Evolutionary conservation across 805 yeast species (phyloP), one percentile per base, ranked within the genome.

Genomic region (Saturnispora zaruensis): DNA sequence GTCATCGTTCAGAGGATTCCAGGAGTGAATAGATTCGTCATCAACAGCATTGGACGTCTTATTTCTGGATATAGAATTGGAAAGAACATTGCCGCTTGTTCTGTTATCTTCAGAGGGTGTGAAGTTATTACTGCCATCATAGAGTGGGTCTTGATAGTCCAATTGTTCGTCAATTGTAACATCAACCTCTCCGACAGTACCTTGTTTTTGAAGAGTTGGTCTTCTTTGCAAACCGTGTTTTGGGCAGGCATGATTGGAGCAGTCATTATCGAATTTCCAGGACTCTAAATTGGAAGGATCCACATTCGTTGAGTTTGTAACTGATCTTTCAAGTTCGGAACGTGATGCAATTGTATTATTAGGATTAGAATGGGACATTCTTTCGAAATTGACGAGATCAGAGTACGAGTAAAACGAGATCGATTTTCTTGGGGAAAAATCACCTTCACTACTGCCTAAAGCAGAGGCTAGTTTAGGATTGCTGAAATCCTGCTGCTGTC

Each of bases 381-480:
- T 47, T 45, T 65, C 69, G 45, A 53, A 61, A 44, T 59, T 60
- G 28, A 65, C 57, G 25, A 65, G 50, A 41, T 66, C 69, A 3
- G 64, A 58, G 40, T 57, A 66, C 2, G 70, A 64, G 53, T 61
- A 65, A 52, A 65, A 66, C 18, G 64, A 58, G 28, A 66, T 58
- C 4, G 65, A 58, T 43, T 60, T 60, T n/a, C 66, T 55, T 16
- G 49, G 37, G 5, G 52, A 16, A 18, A 44, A 32, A 25, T 37
- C 45, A 6, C 24, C 23, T 6, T 36, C 40, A 36, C 13, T 36
- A 8, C 40, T 36, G 11, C 20, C 20, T 8, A 36, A 36, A 20
- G 13, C 8, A 36, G 40, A 36, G 18, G 40, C 40, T 18, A 36
- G 6, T 18, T 18, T 16, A 36, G 40, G 23, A 16, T 20, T 36